Evolutionary conservation across 352 stramenopile genomes (phyloP).

Genomic region (Pelagophyceae sp.): DNA sequence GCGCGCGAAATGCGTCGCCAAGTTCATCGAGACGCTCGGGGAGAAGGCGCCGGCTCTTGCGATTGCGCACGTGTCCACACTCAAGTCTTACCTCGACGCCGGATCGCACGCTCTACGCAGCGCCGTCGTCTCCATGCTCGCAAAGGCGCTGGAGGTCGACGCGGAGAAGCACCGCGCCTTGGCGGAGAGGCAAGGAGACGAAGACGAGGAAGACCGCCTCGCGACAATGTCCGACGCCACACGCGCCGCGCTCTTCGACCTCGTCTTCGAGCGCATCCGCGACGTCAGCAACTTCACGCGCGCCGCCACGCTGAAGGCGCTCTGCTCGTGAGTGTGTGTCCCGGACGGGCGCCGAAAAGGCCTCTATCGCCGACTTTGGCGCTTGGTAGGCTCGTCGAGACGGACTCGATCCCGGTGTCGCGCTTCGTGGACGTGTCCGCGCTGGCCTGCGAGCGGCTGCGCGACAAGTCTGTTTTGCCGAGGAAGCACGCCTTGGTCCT

Average conservation of each 20-base stretch:
- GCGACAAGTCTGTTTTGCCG: constrained; percentile 84
- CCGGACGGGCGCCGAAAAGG: no score
- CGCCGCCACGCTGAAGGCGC: constrained; percentile 77
- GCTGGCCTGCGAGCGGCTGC: constrained; percentile 71
- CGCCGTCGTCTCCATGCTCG: constrained; percentile 47
- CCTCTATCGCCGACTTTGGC: no score
- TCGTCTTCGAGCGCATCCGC: constrained; percentile 73
- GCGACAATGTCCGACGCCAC: constrained; percentile 36
- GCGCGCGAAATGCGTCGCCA: constrained; percentile 41
- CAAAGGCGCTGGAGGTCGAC: constrained; percentile 38
- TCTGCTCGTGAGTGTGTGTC: no score
- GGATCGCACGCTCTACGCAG: constrained; percentile 49
- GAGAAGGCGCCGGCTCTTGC: constrained; percentile 38
- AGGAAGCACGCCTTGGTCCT: constrained; percentile 70
- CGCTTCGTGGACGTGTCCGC: constrained; percentile 51
- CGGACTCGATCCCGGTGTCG: constrained; percentile 65
- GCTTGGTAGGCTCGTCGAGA: constrained; percentile 66
- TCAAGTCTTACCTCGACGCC: constrained; percentile 46
- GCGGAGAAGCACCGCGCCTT: constrained; percentile 15
- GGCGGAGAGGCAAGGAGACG: constrained; percentile 18
- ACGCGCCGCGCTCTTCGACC: constrained; percentile 54
- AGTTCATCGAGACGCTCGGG: constrained; percentile 50
- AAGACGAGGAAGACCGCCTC: constrained; percentile 3
- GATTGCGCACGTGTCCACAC: constrained; percentile 41
- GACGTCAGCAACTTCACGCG: constrained; percentile 85